Percentiles rank a stretch among this genome's conserved stretches.
These are phyloP conservation scores for Selenicereus undatus DNA, from an alignment of 148 eudicot species.

Conservation along the genomic window DNA sequence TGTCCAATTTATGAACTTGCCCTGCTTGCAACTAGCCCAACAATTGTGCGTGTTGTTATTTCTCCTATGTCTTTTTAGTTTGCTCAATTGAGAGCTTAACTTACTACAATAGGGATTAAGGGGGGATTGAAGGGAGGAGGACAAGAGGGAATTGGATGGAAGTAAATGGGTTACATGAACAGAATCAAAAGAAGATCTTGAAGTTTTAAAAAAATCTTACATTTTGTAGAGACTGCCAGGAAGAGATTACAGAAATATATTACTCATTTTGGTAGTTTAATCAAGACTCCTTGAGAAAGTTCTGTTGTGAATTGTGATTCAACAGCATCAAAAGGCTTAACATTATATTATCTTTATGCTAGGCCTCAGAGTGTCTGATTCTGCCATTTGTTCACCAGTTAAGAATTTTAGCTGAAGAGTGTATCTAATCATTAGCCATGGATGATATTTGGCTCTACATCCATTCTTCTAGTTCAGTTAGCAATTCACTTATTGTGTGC, in stretches of 20 bases:
- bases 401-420: not conserved
- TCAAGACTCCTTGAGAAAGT: not conserved
- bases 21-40: not conserved
- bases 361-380: not conserved
- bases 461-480: not conserved
- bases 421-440: not conserved
- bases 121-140: not conserved
- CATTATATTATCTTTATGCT: not conserved
- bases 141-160: not conserved
- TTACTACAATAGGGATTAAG: not conserved
- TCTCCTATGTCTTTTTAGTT: not conserved
- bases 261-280: not conserved
- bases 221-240: no score
- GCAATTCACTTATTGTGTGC: not conserved
- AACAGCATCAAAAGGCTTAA: not conserved
- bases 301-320: not conserved
- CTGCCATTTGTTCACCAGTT: not conserved
- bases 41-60: not conserved
- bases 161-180: not conserved
- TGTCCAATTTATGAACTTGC: not conserved
- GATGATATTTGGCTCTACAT: not conserved
- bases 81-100: not conserved
- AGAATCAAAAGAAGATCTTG: no score
- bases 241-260: no score
- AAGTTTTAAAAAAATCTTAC: no score